A percentile compares a stretch with the other conserved stretches of the same genome.
Evolutionary conservation across 257 asterid genomes (phyloP).

Genomic region (Solanum chiquidenum): DNA sequence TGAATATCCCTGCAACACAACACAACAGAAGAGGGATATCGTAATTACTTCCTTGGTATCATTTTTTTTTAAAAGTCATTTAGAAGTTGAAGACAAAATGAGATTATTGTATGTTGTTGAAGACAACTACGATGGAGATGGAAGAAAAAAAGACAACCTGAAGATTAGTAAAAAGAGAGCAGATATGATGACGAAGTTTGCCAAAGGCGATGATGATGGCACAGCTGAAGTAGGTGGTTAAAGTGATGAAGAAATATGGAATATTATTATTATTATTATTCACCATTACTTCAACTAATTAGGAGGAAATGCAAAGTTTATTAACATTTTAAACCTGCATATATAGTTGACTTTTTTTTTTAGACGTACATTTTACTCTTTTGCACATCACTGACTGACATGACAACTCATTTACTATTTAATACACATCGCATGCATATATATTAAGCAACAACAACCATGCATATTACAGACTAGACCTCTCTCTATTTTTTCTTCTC

Average conservation of each 20-base stretch:
- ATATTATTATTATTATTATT: conserved; percentile 30
- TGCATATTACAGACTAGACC: no score
- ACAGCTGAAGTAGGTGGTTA: conserved; percentile 92
- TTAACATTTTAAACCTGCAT: neutral
- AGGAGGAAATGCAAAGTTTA: neutral
- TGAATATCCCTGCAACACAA: conserved; percentile 61
- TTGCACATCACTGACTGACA: neutral
- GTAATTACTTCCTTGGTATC: no score
- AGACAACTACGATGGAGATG: neutral
- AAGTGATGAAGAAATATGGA: conserved; percentile 72
- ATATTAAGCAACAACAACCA: no score
- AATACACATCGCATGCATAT: no score
- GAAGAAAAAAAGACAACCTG: conserved; percentile 24
- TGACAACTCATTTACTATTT: no score
- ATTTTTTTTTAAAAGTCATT: no score
- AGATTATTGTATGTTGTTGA: no score
- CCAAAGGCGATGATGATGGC: conserved; percentile 92
- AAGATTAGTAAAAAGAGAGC: conserved; percentile 55
- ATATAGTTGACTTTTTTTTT: neutral
- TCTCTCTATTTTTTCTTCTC: no score
- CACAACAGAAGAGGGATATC: neutral
- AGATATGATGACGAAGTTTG: conserved; percentile 84
- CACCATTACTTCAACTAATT: conserved; percentile 13
- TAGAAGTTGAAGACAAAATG: no score
- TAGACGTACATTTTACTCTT: neutral